Percentiles rank a stretch among this genome's conserved stretches.
Conservation (phyloP, 2,329 filamentous ascomycete species). For the Clarireedia monteithiana region DNA sequence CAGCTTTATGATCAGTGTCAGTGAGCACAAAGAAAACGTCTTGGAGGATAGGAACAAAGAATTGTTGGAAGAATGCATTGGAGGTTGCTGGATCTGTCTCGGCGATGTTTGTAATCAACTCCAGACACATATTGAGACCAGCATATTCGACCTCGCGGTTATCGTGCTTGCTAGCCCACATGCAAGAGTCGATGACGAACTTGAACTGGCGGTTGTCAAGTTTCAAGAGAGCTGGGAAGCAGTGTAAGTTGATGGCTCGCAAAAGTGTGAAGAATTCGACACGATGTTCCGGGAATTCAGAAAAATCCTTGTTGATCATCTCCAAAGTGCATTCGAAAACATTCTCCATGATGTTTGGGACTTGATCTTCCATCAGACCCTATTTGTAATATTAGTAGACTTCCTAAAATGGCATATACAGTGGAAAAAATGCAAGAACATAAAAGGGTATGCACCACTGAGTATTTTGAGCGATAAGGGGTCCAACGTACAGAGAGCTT, state of each 20-base stretch:
- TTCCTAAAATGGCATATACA: neutral
- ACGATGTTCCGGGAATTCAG: slow-evolving; percentile 95
- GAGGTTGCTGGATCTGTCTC: slow-evolving; percentile 81
- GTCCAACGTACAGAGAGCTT: slow-evolving; percentile 83
- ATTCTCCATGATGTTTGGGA: slow-evolving; percentile 95
- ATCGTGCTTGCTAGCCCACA: slow-evolving; percentile 99
- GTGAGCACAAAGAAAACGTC: slow-evolving; percentile 98
- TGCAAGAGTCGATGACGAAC: slow-evolving; percentile 97
- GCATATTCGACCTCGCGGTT: slow-evolving; percentile 96
- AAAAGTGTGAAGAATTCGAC: slow-evolving; percentile 99
- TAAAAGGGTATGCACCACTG: slow-evolving; percentile 31
- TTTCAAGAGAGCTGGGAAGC: slow-evolving; percentile 89
- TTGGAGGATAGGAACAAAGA: slow-evolving; percentile 91
- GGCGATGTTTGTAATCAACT: slow-evolving; percentile 95
- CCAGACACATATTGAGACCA: slow-evolving; percentile 94
- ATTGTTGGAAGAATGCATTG: slow-evolving; percentile 95
- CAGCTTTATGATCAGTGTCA: slow-evolving; percentile 96
- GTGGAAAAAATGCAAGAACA: slow-evolving; percentile 14
- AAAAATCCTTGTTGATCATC: slow-evolving; percentile 99
- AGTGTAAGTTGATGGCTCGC: slow-evolving; percentile 91
- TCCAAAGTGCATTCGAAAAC: slow-evolving; percentile 97
- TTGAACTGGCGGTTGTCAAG: slow-evolving; percentile 97
- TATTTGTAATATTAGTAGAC: slow-evolving; percentile 35
- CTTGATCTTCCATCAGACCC: slow-evolving; percentile 96
- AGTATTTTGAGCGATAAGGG: slow-evolving; percentile 38